These are phyloP conservation scores for Friedmanniomyces endolithicus DNA, from an alignment of 495 filamentous ascomycete genomes.

Conservation along the genomic window DNA sequence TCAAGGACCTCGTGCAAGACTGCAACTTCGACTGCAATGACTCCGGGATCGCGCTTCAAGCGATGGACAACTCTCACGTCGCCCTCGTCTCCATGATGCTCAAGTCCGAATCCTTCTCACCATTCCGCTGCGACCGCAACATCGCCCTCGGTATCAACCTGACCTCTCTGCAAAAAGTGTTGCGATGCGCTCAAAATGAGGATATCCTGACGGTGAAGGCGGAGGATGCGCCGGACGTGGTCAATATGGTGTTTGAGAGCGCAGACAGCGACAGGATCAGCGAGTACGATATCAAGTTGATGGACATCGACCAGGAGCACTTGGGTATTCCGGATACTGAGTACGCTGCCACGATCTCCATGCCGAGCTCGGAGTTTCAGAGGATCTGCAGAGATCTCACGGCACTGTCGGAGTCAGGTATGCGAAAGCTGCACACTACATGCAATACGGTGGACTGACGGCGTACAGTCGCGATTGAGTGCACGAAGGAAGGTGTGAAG, in stretches of 20 bases:
- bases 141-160: constrained; percentile 97
- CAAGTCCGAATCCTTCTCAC: constrained; percentile 87
- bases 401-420: constrained; percentile 87
- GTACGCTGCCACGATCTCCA: constrained; percentile 78
- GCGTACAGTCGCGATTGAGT: constrained; percentile 76
- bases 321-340: constrained; percentile 97
- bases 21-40: constrained; percentile 99
- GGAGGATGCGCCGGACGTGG: constrained; percentile 85
- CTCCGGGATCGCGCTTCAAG: constrained; percentile 92
- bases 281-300: constrained; percentile 99
- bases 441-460: background rate
- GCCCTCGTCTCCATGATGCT: constrained; percentile 98
- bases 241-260: constrained; percentile 94
- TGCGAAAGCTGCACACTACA: background rate
- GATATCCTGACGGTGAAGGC: constrained; percentile 95
- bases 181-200: constrained; percentile 86
- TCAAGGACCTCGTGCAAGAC: constrained; percentile 98
- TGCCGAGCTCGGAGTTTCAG: constrained; percentile 87
- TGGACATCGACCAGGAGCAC: constrained; percentile 99
- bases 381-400: constrained; percentile 87
- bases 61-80: constrained; percentile 99
- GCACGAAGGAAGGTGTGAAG: constrained; percentile 92
- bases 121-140: constrained; percentile 97
- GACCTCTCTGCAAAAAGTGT: constrained; percentile 88
- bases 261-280: constrained; percentile 77